phyloP scores from a whole-genome alignment of 2,329 filamentous ascomycete species.

The Cladosporium austrohemisphaericum region DNA sequence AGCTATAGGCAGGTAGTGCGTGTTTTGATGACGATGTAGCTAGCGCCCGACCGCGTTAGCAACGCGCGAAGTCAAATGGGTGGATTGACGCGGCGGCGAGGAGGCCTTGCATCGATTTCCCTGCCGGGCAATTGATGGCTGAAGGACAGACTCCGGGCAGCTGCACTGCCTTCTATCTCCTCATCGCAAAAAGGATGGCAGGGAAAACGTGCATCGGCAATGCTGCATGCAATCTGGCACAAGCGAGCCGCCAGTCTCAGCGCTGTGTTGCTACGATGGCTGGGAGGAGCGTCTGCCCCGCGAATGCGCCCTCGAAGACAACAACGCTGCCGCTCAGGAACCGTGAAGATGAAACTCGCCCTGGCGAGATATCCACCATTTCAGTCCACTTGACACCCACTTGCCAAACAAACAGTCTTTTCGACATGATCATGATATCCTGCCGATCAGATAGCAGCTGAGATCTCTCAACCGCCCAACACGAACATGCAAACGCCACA shows the following conservation, averaged over 20 bases:
- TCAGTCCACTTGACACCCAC: too few species aligned
- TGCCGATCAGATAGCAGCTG: too few species aligned
- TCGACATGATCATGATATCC: too few species aligned
- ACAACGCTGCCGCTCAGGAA: not conserved
- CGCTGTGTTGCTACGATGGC: not conserved
- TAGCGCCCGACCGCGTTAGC: slow-evolving; percentile 4
- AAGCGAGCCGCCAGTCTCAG: not conserved
- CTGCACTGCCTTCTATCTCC: too few species aligned
- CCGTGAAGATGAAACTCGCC: not conserved
- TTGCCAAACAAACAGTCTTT: too few species aligned
- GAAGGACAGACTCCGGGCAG: too few species aligned
- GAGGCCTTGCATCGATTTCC: not conserved
- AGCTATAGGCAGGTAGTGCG: not conserved
- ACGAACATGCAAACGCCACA: too few species aligned
- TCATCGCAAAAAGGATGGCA: not conserved
- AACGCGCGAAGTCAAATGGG: slow-evolving; percentile 4
- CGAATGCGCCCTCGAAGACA: not conserved
- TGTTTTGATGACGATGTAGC: slow-evolving; percentile 14
- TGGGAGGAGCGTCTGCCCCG: not conserved
- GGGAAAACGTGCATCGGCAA: slow-evolving; percentile 6
- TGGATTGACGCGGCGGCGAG: not conserved
- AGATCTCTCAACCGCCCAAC: too few species aligned
- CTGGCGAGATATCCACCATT: too few species aligned
- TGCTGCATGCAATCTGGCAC: slow-evolving; percentile 7
- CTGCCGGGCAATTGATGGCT: not conserved